A percentile compares a stretch with the other conserved stretches of the same genome.
These are phyloP conservation scores for Lathyrus oleraceus DNA, from an alignment of 306 rosid genomes.

Conservation along the genomic window DNA sequence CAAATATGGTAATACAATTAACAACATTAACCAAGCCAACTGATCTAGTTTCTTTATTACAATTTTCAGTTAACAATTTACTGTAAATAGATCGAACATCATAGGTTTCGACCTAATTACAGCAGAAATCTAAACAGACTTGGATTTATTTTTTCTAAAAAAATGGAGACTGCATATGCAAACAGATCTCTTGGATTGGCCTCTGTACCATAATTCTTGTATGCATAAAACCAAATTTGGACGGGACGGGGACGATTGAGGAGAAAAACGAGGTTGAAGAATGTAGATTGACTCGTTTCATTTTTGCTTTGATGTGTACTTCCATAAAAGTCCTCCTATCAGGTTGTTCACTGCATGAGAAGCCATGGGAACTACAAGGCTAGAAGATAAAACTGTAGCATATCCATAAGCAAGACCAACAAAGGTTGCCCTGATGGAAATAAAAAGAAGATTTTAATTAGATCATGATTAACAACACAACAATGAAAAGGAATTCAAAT, in stretches of 20 bases:
- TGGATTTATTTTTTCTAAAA: slow-evolving; percentile 6
- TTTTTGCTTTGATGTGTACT: slow-evolving; percentile 47
- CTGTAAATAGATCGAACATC: slow-evolving; percentile 17
- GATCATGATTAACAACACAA: slow-evolving; percentile 14
- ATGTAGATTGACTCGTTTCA: neutral
- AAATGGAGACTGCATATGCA: slow-evolving; percentile 27
- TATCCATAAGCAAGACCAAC: slow-evolving; percentile 88
- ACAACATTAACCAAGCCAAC: slow-evolving; percentile 7
- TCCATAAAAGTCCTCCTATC: slow-evolving; percentile 82
- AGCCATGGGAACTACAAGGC: slow-evolving; percentile 78
- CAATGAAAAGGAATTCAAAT: slow-evolving; percentile 2
- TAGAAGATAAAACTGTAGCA: slow-evolving; percentile 77
- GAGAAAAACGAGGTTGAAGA: neutral
- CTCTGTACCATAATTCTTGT: neutral
- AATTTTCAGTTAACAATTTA: slow-evolving; percentile 35
- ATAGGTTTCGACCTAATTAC: slow-evolving; percentile 1
- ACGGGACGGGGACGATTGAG: neutral
- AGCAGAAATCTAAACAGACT: slow-evolving; percentile 24
- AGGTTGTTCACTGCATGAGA: slow-evolving; percentile 86
- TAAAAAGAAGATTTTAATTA: slow-evolving; percentile 35
- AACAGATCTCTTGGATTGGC: slow-evolving; percentile 8
- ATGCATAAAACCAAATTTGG: neutral
- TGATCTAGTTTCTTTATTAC: slow-evolving; percentile 4
- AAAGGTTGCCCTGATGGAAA: slow-evolving; percentile 87
- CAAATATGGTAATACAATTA: slow-evolving; percentile 29